Conservation (phyloP, 148 eudicot species). For the Silene uniflora region DNA sequence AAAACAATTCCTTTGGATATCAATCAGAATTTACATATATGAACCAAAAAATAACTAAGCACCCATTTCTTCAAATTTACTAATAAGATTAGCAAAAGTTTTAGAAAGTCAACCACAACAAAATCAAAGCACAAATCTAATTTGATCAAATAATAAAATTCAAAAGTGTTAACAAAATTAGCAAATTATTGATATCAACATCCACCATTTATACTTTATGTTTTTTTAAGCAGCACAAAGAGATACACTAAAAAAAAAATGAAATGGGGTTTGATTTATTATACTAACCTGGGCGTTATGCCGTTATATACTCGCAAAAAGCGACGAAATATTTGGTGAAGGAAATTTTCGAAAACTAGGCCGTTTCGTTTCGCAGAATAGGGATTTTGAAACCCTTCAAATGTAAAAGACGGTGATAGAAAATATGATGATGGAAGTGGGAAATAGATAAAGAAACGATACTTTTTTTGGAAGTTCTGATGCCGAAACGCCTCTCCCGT, state of each 20-base stretch:
- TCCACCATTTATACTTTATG: neutral
- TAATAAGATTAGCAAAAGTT: neutral
- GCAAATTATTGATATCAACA: neutral
- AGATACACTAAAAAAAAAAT: neutral
- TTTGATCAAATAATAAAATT: neutral
- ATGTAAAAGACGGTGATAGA: slow-evolving; percentile 6
- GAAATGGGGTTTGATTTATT: neutral
- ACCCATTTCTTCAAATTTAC: neutral
- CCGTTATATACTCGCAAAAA: slow-evolving; percentile 1
- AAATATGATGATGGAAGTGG: no score
- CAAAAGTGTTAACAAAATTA: neutral
- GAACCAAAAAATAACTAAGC: no score
- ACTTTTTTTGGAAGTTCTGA: no score
- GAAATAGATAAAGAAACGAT: no score
- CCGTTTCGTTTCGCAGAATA: slow-evolving; percentile 4
- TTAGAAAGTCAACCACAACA: neutral
- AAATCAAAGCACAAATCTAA: neutral
- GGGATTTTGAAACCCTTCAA: slow-evolving; percentile 25
- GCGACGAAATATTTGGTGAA: neutral
- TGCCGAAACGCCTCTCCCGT: no score
- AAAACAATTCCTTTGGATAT: no score
- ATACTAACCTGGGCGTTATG: neutral
- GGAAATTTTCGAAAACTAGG: slow-evolving; percentile 6
- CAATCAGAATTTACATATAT: no score
- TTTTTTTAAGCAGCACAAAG: neutral